These are phyloP conservation scores for Zostera marina DNA, from an alignment of 116 monocot species.

Conservation along the genomic window DNA sequence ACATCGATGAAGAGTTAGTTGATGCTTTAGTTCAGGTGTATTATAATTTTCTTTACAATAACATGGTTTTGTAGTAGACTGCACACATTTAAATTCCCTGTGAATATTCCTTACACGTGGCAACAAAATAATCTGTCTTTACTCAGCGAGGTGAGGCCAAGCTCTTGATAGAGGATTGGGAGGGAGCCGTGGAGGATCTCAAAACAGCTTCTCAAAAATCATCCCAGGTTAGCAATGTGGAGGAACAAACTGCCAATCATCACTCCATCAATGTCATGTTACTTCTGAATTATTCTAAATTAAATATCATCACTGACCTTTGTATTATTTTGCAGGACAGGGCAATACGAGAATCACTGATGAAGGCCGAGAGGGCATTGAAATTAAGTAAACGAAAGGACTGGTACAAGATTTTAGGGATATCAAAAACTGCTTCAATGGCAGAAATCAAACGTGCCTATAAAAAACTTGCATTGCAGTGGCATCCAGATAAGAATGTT, in stretches of 20 bases:
- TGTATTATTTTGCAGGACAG: conserved; percentile 35
- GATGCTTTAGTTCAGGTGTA: conserved; percentile 81
- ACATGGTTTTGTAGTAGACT: background rate
- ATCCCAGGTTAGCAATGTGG: conserved; percentile 51
- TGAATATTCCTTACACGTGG: no score
- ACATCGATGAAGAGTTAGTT: conserved; percentile 81
- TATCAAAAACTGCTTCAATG: conserved; percentile 72
- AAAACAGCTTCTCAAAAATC: conserved; percentile 72
- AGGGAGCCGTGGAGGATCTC: conserved; percentile 86
- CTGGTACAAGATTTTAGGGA: conserved; percentile 88
- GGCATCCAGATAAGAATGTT: conserved; percentile 98
- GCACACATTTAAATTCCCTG: no score
- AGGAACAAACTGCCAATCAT: no score
- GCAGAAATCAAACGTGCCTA: conserved; percentile 91
- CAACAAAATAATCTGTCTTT: background rate
- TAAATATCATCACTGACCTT: background rate
- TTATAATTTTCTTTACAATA: background rate
- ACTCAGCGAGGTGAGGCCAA: conserved; percentile 86
- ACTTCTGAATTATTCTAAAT: background rate
- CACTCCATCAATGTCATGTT: no score
- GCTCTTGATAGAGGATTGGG: conserved; percentile 88
- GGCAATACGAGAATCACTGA: conserved; percentile 68
- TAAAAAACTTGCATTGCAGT: conserved; percentile 95
- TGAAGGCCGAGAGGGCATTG: conserved; percentile 79
- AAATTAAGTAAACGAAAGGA: conserved; percentile 92